phyloP scores from a whole-genome alignment of 768 basidiomycete genomes.

The Russula sp. region DNA sequence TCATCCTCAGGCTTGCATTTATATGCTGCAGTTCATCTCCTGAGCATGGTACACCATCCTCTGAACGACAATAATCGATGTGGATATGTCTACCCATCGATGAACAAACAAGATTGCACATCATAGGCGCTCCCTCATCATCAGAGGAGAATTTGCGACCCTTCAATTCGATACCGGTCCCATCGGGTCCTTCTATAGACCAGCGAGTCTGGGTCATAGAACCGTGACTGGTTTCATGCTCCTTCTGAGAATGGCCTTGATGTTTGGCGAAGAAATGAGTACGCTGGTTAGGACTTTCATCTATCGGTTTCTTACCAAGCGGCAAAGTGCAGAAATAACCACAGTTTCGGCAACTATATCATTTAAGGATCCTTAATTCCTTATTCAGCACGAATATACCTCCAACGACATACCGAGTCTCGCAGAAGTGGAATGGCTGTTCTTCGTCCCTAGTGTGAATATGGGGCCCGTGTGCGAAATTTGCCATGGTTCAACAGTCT shows the following conservation, averaged over 20 bases:
- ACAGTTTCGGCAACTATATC: constrained; percentile 50
- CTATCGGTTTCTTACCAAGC: constrained; percentile 39
- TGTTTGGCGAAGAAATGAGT: not conserved
- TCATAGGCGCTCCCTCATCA: constrained; percentile 60
- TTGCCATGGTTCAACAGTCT: constrained; percentile 45
- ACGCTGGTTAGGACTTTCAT: not conserved
- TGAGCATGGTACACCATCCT: constrained; percentile 40
- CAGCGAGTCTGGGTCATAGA: constrained; percentile 60
- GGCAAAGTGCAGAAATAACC: constrained; percentile 59
- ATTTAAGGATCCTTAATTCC: not conserved
- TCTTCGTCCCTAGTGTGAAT: constrained; percentile 45
- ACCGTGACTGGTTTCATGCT: constrained; percentile 62
- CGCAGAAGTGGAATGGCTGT: constrained; percentile 53
- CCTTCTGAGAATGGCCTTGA: constrained; percentile 55
- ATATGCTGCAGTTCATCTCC: constrained; percentile 50
- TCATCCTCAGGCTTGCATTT: constrained; percentile 38
- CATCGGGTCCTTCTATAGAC: constrained; percentile 55
- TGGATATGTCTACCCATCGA: constrained; percentile 59
- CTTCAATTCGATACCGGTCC: constrained; percentile 48
- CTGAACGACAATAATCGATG: constrained; percentile 53
- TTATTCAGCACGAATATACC: not conserved
- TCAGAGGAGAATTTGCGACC: constrained; percentile 53
- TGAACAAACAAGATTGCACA: constrained; percentile 57
- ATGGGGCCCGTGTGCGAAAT: constrained; percentile 47
- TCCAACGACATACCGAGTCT: constrained; percentile 41